These are phyloP conservation scores for Sporothrix curviconia DNA, from an alignment of 2,329 filamentous ascomycete species.

Conservation along the genomic window DNA sequence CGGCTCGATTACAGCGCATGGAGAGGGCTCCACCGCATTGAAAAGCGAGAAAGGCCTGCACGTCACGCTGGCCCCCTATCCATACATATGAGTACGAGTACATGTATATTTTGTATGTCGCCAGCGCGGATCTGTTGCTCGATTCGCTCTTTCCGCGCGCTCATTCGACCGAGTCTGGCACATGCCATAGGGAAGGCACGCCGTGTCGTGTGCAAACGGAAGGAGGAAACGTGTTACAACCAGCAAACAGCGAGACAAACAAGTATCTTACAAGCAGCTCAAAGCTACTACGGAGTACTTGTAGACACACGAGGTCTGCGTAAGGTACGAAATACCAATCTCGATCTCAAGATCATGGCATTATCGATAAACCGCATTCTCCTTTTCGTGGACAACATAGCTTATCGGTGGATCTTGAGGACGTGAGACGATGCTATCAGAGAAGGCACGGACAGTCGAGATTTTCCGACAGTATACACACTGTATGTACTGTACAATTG, in stretches of 20 bases:
- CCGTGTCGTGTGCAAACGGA: background rate
- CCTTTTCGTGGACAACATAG: background rate
- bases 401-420: slow-evolving; percentile 3
- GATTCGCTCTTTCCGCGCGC: background rate
- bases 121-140: too few species aligned
- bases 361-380: background rate
- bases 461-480: background rate
- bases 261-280: too few species aligned
- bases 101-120: too few species aligned
- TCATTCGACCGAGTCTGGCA: background rate
- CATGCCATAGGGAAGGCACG: background rate
- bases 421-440: background rate
- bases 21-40: too few species aligned
- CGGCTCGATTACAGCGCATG: background rate
- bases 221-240: too few species aligned
- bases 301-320: too few species aligned
- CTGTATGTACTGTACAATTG: background rate
- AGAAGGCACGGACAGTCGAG: background rate
- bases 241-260: too few species aligned
- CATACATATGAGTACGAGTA: too few species aligned
- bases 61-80: background rate
- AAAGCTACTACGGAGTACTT: too few species aligned
- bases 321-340: too few species aligned
- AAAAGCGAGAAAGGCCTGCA: background rate
- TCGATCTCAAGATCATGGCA: background rate